A percentile compares a stretch with the other conserved stretches of the same genome.
phyloP scores from a whole-genome alignment of 306 rosid species.

The Carpinus fangiana region DNA sequence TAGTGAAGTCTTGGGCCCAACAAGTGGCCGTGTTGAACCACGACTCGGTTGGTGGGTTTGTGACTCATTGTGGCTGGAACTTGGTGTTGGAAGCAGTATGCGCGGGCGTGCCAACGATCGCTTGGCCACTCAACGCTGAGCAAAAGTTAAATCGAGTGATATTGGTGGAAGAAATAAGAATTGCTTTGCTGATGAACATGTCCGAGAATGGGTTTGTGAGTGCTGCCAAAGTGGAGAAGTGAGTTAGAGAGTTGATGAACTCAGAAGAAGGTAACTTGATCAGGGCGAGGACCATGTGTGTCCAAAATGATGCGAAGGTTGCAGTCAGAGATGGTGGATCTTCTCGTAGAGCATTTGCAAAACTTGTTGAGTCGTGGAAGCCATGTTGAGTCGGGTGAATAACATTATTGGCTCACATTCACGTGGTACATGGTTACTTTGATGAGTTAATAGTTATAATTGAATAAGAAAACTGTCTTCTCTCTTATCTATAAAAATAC shows the following conservation, averaged over 20 bases:
- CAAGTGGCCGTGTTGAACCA: conserved; percentile 50
- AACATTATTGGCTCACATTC: too few species aligned
- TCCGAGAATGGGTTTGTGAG: conserved; percentile 33
- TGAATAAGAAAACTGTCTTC: too few species aligned
- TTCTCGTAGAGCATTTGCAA: too few species aligned
- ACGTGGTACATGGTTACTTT: too few species aligned
- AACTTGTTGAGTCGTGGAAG: too few species aligned
- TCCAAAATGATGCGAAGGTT: too few species aligned
- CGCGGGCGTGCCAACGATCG: conserved; percentile 46
- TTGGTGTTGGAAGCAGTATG: conserved; percentile 56
- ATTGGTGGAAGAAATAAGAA: conserved; percentile 50
- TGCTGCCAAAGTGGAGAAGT: conserved; percentile 37
- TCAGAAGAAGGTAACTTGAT: conserved; percentile 21
- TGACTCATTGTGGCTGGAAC: conserved; percentile 75
- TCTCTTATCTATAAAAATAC: too few species aligned
- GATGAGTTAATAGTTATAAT: too few species aligned
- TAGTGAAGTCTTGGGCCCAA: conserved; percentile 57
- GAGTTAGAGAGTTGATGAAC: conserved; percentile 47
- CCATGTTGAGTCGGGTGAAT: too few species aligned
- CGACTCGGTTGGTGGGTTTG: conserved; percentile 59
- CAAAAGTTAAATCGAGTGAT: conserved; percentile 40
- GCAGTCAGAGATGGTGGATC: too few species aligned
- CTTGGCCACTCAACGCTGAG: conserved; percentile 70
- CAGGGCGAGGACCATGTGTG: too few species aligned
- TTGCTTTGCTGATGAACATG: conserved; percentile 44